Conservation (phyloP, 1,284 basidiomycete genomes). For the Rhodotorula sp. region DNA sequence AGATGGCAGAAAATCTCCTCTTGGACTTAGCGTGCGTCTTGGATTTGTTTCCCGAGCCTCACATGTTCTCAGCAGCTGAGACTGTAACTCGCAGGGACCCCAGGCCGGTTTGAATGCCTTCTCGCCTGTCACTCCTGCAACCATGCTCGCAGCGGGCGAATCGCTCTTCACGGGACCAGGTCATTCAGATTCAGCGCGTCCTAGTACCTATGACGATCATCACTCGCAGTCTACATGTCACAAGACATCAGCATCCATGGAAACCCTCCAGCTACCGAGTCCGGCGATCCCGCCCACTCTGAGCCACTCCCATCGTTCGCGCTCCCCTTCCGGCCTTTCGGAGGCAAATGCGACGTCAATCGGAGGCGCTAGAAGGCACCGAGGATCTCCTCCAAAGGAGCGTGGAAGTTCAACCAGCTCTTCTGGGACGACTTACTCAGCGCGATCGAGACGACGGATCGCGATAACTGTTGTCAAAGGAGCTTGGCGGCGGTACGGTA, state of each 20-base stretch:
- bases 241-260: no score
- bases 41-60: no score
- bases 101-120: neutral
- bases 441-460: neutral
- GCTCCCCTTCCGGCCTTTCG: no score
- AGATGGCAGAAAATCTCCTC: no score
- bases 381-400: no score
- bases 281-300: no score
- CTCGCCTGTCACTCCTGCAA: neutral
- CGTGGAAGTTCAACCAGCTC: neutral
- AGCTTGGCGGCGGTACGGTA: neutral
- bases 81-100: no score
- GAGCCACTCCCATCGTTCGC: no score
- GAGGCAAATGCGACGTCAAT: no score
- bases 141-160: neutral
- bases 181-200: neutral
- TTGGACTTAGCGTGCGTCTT: no score
- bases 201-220: neutral
- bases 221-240: rapidly evolving
- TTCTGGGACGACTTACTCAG: neutral
- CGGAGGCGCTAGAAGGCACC: no score
- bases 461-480: neutral
- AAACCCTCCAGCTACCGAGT: no score
- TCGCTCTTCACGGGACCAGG: neutral
- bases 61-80: rapidly evolving